Base-by-base conservation (phyloP, 1,284 basidiomycete species). In the Sanghuangporus weigelae region DNA sequence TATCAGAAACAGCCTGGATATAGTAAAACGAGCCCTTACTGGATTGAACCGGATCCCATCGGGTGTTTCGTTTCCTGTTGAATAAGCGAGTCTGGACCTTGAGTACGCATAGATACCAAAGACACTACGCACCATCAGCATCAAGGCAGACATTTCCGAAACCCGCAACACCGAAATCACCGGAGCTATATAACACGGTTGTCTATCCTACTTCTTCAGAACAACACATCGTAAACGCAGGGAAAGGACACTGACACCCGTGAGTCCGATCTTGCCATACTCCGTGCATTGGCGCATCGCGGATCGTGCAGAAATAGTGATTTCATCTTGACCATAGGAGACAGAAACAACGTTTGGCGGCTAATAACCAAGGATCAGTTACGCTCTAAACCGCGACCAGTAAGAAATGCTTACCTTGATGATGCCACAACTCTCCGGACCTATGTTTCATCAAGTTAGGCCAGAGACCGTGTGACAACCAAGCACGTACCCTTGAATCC, bases 251-350 rank as follows among this genome's bases (percentile, higher is more conserved):
- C 62, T 23, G 31, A 63, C 62, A 16, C 75, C 75, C 68, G 73
- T 66, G 59, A 76, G 59, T 1, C 75, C 75, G 36, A 77, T 67
- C 66, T 77, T 76, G 2, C 72, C 78, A 65, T 79, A 80, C 68
- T 80, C 78, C 14, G 72, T 68, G 67, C 78, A 80, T 66, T 80
- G 78, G 49, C 79, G 72, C 21, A 70, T 71, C 6, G 77, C 73
- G 59, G 77, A 79, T 7, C 70, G 70, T 7, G 71, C 67, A 0
- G 78, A 77, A n/a, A 74, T 69, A 0, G 63, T 62, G 16, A 69
- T 70, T 67, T 79, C 78, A 64, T 75, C 74, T 53, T 71, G 72
- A 7, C 73, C 75, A 67, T 78, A 80, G 0, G 77, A 79, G 3
- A 75, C 74, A 6, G 77, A 78, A 8, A 79, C 71, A 59, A 80